A percentile compares a stretch with the other conserved stretches of the same genome.
Evolutionary conservation across 768 basidiomycete species (phyloP).

Genomic region (Amanita pallidorosea): DNA sequence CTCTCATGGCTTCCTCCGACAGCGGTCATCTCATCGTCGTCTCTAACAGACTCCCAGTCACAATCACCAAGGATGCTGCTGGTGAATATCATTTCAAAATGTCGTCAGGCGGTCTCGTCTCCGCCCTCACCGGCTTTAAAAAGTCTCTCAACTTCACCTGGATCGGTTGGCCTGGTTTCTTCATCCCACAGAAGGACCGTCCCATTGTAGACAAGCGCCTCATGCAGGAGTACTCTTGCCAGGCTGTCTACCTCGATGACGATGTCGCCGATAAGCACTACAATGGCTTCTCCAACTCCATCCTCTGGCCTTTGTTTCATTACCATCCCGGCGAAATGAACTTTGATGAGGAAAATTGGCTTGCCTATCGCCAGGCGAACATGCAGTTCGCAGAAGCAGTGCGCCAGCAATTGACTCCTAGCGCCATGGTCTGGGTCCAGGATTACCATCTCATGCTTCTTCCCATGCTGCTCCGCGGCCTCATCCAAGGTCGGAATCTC

Average conservation of each 20-base stretch:
- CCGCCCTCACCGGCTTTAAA: conserved; percentile 95
- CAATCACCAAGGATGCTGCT: conserved; percentile 84
- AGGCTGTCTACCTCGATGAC: conserved; percentile 96
- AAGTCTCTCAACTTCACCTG: conserved; percentile 97
- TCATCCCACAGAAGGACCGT: conserved; percentile 91
- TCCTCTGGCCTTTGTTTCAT: conserved; percentile 99
- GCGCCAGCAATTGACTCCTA: conserved; percentile 63
- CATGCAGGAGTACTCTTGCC: conserved; percentile 91
- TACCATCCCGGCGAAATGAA: conserved; percentile 99
- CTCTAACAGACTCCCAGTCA: conserved; percentile 90
- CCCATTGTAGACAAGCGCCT: conserved; percentile 83
- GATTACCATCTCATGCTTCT: conserved; percentile 98
- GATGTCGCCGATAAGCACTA: conserved; percentile 98
- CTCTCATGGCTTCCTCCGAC: conserved; percentile 10
- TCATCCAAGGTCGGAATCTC: conserved; percentile 62
- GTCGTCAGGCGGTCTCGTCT: conserved; percentile 97
- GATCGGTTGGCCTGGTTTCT: conserved; percentile 94
- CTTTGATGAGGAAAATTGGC: conserved; percentile 98
- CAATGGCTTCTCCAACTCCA: conserved; percentile 98
- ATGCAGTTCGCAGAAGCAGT: conserved; percentile 90
- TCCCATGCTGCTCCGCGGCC: conserved; percentile 85
- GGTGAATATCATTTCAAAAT: conserved; percentile 99
- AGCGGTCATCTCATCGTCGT: conserved; percentile 81
- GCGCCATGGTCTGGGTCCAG: conserved; percentile 98
- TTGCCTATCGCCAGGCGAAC: conserved; percentile 95